Conservation (phyloP, 208 protist species). For the Borovskyia barvae region DNA sequence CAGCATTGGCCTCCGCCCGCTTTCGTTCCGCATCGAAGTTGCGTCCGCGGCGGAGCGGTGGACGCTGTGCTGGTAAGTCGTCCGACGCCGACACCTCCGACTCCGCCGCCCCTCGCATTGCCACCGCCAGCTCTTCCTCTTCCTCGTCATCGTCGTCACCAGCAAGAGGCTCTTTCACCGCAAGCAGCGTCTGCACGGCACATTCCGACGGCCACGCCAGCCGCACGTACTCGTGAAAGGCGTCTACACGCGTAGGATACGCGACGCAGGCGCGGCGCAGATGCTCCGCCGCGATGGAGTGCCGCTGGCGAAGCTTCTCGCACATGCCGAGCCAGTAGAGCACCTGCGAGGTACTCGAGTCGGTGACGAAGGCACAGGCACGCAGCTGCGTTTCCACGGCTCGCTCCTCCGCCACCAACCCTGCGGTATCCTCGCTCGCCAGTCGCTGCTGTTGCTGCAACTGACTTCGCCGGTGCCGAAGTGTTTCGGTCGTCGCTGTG, state of each 20-base stretch:
- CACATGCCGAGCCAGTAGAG: conserved; percentile 72
- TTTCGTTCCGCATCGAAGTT: neutral
- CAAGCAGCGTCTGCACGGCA: conserved; percentile 11
- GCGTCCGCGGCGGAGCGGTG: conserved; percentile 10
- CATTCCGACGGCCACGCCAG: conserved; percentile 14
- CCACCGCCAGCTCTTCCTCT: neutral
- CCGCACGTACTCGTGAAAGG: conserved; percentile 53
- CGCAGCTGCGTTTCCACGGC: conserved; percentile 4
- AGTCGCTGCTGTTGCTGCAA: conserved; percentile 1
- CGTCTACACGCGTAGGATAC: conserved; percentile 51
- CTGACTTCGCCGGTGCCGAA: conserved; percentile 13
- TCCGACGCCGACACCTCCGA: too few relatives aligned
- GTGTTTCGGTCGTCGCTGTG: conserved; percentile 2
- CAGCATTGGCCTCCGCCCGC: too few relatives aligned
- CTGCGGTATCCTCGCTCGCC: neutral
- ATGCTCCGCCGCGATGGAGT: conserved; percentile 16
- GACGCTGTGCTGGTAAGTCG: too few relatives aligned
- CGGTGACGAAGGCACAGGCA: conserved; percentile 23
- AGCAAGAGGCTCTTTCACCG: conserved; percentile 11
- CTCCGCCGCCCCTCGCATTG: too few relatives aligned
- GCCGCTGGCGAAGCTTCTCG: conserved; percentile 33
- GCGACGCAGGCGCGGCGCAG: conserved; percentile 14
- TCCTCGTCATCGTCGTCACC: conserved; percentile 9
- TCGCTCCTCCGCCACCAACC: neutral
- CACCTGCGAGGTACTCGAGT: conserved; percentile 30